phyloP scores from a whole-genome alignment of 2,329 filamentous ascomycete genomes.

The Tothia fuscella region DNA sequence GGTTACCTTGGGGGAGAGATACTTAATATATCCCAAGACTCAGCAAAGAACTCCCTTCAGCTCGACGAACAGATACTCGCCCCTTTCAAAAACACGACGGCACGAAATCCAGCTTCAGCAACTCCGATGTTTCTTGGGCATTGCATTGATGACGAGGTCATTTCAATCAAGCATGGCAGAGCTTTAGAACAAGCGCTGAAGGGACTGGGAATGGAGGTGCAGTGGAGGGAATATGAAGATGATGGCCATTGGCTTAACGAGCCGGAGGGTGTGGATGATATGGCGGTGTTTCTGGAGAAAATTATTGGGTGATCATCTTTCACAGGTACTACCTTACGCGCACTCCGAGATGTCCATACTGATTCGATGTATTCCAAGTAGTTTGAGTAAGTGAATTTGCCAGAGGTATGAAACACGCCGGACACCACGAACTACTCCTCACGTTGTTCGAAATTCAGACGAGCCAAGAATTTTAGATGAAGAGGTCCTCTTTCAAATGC shows the following conservation, averaged over 20 bases:
- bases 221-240: conserved; percentile 14
- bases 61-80: background rate
- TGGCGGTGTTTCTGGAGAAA: conserved; percentile 12
- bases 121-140: conserved; percentile 16
- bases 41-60: background rate
- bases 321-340: too few species aligned
- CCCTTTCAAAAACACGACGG: background rate
- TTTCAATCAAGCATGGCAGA: conserved; percentile 12
- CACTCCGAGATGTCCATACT: too few species aligned
- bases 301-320: background rate
- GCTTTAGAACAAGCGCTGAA: conserved; percentile 8
- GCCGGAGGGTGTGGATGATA: conserved; percentile 15
- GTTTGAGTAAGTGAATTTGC: too few species aligned
- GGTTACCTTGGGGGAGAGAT: conserved; percentile 12
- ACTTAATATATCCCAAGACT: background rate
- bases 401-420: too few species aligned
- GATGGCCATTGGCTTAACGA: conserved; percentile 18
- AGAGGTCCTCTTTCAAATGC: too few species aligned
- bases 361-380: too few species aligned
- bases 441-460: too few species aligned
- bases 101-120: background rate
- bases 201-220: conserved; percentile 13
- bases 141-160: conserved; percentile 14
- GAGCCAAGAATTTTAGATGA: too few species aligned
- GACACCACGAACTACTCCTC: too few species aligned